These are phyloP conservation scores for Bullera alba DNA, from an alignment of 768 basidiomycete species.

Conservation along the genomic window DNA sequence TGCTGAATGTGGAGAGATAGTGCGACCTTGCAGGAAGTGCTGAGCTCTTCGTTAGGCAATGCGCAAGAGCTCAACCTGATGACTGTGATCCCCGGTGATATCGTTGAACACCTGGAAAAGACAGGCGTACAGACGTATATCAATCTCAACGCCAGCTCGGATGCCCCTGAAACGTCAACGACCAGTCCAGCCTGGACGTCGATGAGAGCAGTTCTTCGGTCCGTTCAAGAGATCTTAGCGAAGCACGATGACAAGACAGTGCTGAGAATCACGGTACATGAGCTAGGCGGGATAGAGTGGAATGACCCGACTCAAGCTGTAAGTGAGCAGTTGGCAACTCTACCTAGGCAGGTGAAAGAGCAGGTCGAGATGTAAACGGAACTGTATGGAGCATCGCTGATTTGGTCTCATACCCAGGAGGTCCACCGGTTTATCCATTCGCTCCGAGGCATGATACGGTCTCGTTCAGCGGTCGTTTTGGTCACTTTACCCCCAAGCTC, in stretches of 20 bases:
- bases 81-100: conserved; percentile 26
- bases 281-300: conserved; percentile 44
- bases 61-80: conserved; percentile 15
- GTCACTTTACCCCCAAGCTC: conserved; percentile 62
- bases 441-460: conserved; percentile 52
- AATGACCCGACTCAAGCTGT: conserved; percentile 24
- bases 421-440: conserved; percentile 66
- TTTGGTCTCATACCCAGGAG: conserved; percentile 32
- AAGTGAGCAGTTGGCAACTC: conserved; percentile 12
- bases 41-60: not conserved
- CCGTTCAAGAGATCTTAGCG: conserved; percentile 5
- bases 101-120: conserved; percentile 15
- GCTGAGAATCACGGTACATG: conserved; percentile 42
- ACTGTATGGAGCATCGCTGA: not conserved
- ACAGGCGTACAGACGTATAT: conserved; percentile 19
- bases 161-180: not conserved
- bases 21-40: too few relatives aligned
- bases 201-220: conserved; percentile 4
- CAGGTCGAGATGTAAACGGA: not conserved
- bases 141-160: conserved; percentile 2
- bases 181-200: conserved; percentile 1
- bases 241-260: conserved; percentile 15
- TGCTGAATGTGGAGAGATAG: too few relatives aligned
- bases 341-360: too few relatives aligned
- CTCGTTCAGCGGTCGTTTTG: conserved; percentile 55